Percentiles rank a stretch among this genome's conserved stretches.
These are phyloP conservation scores for Nakaseomyces delphensis DNA, from an alignment of 1,139 yeast species.

Conservation along the genomic window DNA sequence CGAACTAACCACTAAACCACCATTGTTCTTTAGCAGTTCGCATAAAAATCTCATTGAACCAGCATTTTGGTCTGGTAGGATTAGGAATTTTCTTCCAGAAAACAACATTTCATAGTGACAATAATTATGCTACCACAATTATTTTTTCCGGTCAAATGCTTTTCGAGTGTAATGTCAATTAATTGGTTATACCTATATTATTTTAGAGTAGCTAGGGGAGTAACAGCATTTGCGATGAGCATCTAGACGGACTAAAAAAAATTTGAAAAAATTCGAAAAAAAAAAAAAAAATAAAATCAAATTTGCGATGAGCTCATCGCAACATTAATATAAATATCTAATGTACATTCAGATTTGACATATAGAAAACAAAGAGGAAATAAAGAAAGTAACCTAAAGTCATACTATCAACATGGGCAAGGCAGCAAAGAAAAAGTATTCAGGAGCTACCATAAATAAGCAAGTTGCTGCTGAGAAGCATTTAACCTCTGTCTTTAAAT, in stretches of 20 bases:
- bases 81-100: conserved; percentile 15
- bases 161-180: too few species aligned
- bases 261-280: not conserved
- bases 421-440: conserved; percentile 33
- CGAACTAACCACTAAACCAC: conserved; percentile 30
- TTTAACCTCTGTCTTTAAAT: conserved; percentile 79
- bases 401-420: conserved; percentile 24
- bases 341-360: too few species aligned
- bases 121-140: too few species aligned
- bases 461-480: conserved; percentile 61
- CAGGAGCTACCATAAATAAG: conserved; percentile 35
- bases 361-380: not conserved
- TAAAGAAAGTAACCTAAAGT: too few species aligned
- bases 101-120: conserved; percentile 12
- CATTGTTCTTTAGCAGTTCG: conserved; percentile 24
- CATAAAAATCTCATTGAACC: conserved; percentile 14
- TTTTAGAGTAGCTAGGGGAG: too few species aligned
- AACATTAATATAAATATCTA: too few species aligned
- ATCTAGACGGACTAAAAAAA: not conserved
- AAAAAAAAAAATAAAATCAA: conserved; percentile 3
- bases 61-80: conserved; percentile 21
- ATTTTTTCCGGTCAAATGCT: too few species aligned
- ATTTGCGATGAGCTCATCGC: conserved; percentile 6
- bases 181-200: too few species aligned
- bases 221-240: conserved; percentile 6